Evolutionary conservation across 2,329 filamentous ascomycete genomes (phyloP).

Genomic region (Penicillium sp.): DNA sequence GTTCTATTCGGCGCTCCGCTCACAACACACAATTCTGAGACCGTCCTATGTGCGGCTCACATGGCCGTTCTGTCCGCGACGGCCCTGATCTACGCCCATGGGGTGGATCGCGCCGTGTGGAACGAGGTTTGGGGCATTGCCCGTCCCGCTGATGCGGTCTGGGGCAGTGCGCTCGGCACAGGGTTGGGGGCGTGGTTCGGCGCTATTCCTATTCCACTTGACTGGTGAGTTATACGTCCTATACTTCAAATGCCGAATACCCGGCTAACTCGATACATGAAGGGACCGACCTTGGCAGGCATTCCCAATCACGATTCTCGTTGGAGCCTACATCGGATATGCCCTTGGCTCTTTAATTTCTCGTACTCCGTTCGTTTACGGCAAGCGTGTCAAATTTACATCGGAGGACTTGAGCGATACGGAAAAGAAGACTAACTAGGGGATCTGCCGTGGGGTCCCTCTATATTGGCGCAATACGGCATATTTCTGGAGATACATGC

Average conservation of each 20-base stretch:
- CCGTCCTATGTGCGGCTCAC: constrained; percentile 70
- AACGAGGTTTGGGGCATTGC: constrained; percentile 58
- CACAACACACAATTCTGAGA: constrained; percentile 69
- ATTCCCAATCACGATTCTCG: constrained; percentile 87
- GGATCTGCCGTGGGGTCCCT: background rate
- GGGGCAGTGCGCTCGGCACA: constrained; percentile 70
- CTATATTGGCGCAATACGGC: background rate
- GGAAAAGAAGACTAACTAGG: constrained; percentile 18
- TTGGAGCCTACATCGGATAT: constrained; percentile 72
- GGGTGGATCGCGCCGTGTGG: constrained; percentile 65
- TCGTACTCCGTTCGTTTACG: constrained; percentile 27
- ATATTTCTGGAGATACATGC: background rate
- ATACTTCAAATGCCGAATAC: background rate
- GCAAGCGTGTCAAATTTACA: constrained; percentile 30
- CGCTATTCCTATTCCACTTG: constrained; percentile 86
- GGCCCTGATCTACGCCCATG: constrained; percentile 76
- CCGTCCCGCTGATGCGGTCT: constrained; percentile 71
- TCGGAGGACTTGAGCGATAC: constrained; percentile 15
- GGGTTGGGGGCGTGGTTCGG: constrained; percentile 81
- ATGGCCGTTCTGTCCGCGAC: constrained; percentile 69
- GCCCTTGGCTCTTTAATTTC: constrained; percentile 47
- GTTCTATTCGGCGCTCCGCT: constrained; percentile 88
- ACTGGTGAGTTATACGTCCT: constrained; percentile 56
- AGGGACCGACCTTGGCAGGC: constrained; percentile 96
- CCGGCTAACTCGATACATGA: constrained; percentile 4